Conservation (phyloP, 1,139 yeast species). For the Citeromyces siamensis region DNA sequence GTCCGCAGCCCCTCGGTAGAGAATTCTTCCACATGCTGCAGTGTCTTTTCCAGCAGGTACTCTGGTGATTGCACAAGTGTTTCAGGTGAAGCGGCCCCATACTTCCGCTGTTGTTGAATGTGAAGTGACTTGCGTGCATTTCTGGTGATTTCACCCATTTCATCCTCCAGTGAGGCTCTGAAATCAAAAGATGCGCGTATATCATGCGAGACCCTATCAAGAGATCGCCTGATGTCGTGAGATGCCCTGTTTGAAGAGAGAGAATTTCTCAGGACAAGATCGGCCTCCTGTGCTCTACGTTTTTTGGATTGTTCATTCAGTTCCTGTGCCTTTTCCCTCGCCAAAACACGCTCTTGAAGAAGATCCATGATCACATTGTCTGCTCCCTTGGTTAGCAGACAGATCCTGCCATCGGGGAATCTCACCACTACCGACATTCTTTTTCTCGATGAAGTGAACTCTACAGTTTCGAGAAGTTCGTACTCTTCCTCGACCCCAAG, state of each 20-base stretch:
- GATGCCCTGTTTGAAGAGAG: conserved; percentile 13
- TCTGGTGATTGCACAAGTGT: conserved; percentile 60
- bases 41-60: conserved; percentile 67
- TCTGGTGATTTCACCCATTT: conserved; percentile 38
- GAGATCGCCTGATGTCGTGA: conserved; percentile 15
- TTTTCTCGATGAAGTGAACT: conserved; percentile 79
- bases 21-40: conserved; percentile 86
- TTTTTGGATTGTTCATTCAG: conserved; percentile 44
- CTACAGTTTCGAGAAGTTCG: conserved; percentile 67
- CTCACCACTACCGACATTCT: conserved; percentile 85
- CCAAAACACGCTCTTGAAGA: conserved; percentile 44
- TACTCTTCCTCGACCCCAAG: conserved; percentile 57
- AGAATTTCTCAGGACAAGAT: conserved; percentile 33
- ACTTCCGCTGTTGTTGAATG: conserved; percentile 44
- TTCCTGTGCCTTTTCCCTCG: conserved; percentile 49
- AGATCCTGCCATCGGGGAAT: conserved; percentile 70
- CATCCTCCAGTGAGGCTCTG: conserved; percentile 34
- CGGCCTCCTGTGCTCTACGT: conserved; percentile 76
- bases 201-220: conserved; percentile 12
- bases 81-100: conserved; percentile 31
- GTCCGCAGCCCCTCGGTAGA: conserved; percentile 94
- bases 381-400: conserved; percentile 89
- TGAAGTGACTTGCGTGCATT: conserved; percentile 55
- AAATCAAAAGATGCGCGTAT: conserved; percentile 34
- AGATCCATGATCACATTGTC: conserved; percentile 85